Evolutionary conservation across 176 grass and related monocot genomes (phyloP).

Genomic region (maize (Zea mays)): DNA sequence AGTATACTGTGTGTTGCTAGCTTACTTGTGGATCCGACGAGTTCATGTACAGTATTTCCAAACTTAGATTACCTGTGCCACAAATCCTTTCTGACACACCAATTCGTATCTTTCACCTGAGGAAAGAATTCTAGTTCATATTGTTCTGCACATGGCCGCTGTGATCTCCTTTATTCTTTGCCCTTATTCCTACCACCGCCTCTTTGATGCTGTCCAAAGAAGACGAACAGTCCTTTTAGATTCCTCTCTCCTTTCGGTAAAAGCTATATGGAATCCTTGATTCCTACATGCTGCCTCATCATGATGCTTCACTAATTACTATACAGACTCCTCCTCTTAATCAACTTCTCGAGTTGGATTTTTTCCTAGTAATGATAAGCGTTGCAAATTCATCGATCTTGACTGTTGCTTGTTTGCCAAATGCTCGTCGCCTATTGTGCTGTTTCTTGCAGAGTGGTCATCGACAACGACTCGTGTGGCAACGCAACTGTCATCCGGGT

Average conservation of each 20-base stretch:
- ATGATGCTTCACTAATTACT: background rate
- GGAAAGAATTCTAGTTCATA: background rate
- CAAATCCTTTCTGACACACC: background rate
- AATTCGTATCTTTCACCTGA: background rate
- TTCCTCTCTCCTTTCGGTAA: conserved; percentile 31
- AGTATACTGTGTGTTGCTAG: background rate
- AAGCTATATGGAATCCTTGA: conserved; percentile 22
- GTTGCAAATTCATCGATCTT: background rate
- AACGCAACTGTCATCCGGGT: conserved; percentile 53
- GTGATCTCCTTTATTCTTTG: conserved; percentile 19
- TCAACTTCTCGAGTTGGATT: background rate
- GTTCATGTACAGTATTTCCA: background rate
- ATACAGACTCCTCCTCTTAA: background rate
- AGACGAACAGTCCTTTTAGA: conserved; percentile 11
- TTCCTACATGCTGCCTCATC: conserved; percentile 10
- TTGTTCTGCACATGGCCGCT: background rate
- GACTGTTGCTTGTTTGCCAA: background rate
- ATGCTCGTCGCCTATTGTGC: background rate
- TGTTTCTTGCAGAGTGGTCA: conserved; percentile 47
- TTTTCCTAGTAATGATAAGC: background rate
- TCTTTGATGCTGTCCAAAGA: background rate
- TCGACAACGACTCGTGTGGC: conserved; percentile 55
- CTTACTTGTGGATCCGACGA: background rate
- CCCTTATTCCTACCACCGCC: conserved; percentile 12
- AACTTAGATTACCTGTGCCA: background rate